These are phyloP conservation scores for Mycosarcoma mackinlayi DNA, from an alignment of 1,284 basidiomycete species.

Conservation along the genomic window DNA sequence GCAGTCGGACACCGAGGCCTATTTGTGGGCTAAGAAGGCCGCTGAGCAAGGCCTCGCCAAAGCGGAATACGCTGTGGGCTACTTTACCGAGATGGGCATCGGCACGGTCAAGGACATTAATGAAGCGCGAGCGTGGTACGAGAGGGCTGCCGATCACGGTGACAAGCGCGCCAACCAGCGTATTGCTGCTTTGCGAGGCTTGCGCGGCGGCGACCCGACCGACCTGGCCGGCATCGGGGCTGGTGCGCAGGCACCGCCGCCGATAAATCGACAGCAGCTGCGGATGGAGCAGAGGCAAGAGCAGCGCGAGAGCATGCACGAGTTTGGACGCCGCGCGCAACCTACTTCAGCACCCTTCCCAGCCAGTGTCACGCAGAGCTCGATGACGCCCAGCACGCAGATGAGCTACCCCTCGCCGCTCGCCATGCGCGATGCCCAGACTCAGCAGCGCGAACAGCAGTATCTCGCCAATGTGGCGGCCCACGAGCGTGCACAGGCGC, in stretches of 20 bases:
- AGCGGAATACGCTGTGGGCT: slow-evolving; percentile 87
- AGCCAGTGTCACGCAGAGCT: slow-evolving; percentile 44
- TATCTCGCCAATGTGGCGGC: slow-evolving; percentile 58
- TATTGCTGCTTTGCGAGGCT: slow-evolving; percentile 70
- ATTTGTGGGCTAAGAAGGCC: slow-evolving; percentile 70
- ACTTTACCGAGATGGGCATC: slow-evolving; percentile 82
- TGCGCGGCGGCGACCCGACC: slow-evolving; percentile 37
- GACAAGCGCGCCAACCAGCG: slow-evolving; percentile 92
- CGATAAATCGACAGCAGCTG: slow-evolving; percentile 41
- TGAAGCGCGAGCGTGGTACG: slow-evolving; percentile 82
- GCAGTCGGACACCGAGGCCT: slow-evolving; percentile 97
- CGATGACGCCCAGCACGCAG: slow-evolving; percentile 46
- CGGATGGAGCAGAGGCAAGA: slow-evolving; percentile 39
- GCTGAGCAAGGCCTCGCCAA: slow-evolving; percentile 67
- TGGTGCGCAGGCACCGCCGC: slow-evolving; percentile 7
- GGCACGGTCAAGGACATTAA: slow-evolving; percentile 68
- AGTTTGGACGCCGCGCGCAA: slow-evolving; percentile 51
- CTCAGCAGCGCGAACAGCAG: slow-evolving; percentile 57
- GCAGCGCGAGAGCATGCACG: slow-evolving; percentile 48
- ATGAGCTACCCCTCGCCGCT: slow-evolving; percentile 61
- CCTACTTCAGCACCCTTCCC: slow-evolving; percentile 66
- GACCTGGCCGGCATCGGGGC: slow-evolving; percentile 34
- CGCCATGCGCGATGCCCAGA: slow-evolving; percentile 63
- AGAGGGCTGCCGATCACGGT: slow-evolving; percentile 88
- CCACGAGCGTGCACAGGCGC: slow-evolving; percentile 45